Conservation (phyloP, 768 basidiomycete genomes). For the Suillus luteus region DNA sequence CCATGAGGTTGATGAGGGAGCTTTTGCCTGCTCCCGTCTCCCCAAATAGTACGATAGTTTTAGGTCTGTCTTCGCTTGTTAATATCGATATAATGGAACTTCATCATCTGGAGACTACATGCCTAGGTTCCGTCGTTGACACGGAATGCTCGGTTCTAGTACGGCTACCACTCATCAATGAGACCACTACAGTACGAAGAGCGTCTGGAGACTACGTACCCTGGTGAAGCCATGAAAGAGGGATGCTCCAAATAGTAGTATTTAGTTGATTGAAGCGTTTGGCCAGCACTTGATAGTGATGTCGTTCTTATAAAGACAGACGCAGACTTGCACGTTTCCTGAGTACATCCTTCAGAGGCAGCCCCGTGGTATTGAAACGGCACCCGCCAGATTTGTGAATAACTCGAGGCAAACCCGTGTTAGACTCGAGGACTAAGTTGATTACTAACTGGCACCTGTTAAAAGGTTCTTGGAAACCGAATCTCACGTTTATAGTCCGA, state of each 20-base stretch:
- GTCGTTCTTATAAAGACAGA: conserved; percentile 1
- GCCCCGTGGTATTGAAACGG: not conserved
- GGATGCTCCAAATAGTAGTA: not conserved
- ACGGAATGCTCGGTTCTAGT: not conserved
- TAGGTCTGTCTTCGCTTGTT: not conserved
- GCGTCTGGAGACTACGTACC: not conserved
- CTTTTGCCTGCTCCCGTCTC: conserved; percentile 43
- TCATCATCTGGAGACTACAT: not conserved
- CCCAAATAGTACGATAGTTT: conserved; percentile 35
- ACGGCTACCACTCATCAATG: not conserved
- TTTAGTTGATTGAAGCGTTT: not conserved
- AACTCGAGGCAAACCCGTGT: conserved; percentile 1
- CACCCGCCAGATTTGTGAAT: not conserved
- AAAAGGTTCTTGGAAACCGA: not conserved
- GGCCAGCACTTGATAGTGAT: not conserved
- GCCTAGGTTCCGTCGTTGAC: not conserved
- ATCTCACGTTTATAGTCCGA: not conserved
- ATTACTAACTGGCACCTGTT: not conserved
- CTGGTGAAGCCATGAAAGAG: not conserved
- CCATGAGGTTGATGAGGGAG: conserved; percentile 45
- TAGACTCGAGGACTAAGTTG: not conserved
- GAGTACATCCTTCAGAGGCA: not conserved
- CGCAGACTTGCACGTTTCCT: not conserved
- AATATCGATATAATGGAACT: not conserved
- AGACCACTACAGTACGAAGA: not conserved